Evolutionary conservation across 2,329 filamentous ascomycete species (phyloP).

Genomic region (Dothidotthia symphoricarpi): DNA sequence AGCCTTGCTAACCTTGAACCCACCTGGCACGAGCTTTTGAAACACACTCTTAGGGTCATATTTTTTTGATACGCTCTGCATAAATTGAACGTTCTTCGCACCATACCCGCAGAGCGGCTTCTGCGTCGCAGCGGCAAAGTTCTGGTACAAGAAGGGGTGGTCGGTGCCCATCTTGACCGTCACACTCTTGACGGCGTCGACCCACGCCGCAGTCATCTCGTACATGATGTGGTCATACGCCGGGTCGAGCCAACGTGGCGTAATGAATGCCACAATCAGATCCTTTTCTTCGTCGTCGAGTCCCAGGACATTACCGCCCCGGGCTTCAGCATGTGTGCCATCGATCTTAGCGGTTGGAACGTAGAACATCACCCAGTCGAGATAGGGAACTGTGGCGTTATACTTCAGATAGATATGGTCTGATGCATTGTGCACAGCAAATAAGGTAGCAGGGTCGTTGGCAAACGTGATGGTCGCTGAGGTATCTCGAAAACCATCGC

Average conservation of each 20-base stretch:
- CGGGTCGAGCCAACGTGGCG: slow-evolving; percentile 19
- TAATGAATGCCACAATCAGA: slow-evolving; percentile 17
- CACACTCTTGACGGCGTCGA: slow-evolving; percentile 6
- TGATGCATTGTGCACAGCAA: slow-evolving; percentile 1
- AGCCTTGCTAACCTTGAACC: slow-evolving; percentile 17
- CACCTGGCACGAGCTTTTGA: slow-evolving; percentile 17
- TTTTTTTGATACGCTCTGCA: slow-evolving; percentile 16
- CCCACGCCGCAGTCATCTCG: slow-evolving; percentile 15
- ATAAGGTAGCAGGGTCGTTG: slow-evolving; percentile 12
- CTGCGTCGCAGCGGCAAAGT: slow-evolving; percentile 48
- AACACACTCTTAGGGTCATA: slow-evolving; percentile 24
- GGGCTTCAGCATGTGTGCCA: slow-evolving; percentile 15
- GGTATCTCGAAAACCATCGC: slow-evolving; percentile 1
- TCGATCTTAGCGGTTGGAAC: slow-evolving; percentile 30
- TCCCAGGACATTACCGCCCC: slow-evolving; percentile 34
- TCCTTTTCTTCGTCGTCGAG: slow-evolving; percentile 21
- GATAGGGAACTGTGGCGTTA: slow-evolving; percentile 14
- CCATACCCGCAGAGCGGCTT: slow-evolving; percentile 47
- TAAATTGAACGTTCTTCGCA: slow-evolving; percentile 30
- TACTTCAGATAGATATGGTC: slow-evolving; percentile 20
- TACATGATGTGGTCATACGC: slow-evolving; percentile 26
- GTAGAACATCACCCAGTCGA: slow-evolving; percentile 19
- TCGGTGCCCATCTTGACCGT: slow-evolving; percentile 8
- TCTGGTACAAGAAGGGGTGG: slow-evolving; percentile 44
- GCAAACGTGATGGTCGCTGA: slow-evolving; percentile 25